Conservation (phyloP, 2,329 filamentous ascomycete species). For the Xylariaceae sp. region DNA sequence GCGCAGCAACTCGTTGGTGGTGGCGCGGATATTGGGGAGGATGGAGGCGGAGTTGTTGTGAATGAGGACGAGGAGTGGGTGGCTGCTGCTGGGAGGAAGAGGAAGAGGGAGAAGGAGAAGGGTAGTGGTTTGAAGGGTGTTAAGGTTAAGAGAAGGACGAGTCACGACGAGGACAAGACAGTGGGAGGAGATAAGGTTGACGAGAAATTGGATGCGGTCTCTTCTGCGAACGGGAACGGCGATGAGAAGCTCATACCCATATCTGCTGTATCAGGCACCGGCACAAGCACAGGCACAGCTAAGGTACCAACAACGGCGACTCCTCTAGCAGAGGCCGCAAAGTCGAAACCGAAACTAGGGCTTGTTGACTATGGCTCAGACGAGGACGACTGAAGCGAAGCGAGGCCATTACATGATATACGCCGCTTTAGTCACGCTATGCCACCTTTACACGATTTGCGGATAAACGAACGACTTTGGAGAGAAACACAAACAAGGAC, state of each 20-base stretch:
- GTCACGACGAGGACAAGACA: slow-evolving; percentile 39
- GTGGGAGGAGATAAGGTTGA: slow-evolving; percentile 24
- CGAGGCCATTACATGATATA: neutral
- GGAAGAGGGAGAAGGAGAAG: slow-evolving; percentile 47
- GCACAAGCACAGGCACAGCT: no score
- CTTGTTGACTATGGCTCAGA: slow-evolving; percentile 66
- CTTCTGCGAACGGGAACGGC: slow-evolving; percentile 15
- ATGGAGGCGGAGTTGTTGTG: slow-evolving; percentile 30
- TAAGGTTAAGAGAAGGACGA: slow-evolving; percentile 48
- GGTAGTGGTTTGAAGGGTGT: slow-evolving; percentile 41
- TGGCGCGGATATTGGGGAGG: slow-evolving; percentile 16
- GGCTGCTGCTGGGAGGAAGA: slow-evolving; percentile 46
- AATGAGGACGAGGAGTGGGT: slow-evolving; percentile 41
- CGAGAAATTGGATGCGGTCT: neutral
- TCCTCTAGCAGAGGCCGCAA: slow-evolving; percentile 15
- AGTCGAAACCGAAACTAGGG: slow-evolving; percentile 42
- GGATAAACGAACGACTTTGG: no score
- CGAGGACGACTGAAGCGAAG: slow-evolving; percentile 49
- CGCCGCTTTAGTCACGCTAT: no score
- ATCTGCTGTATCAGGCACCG: neutral
- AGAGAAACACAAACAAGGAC: no score
- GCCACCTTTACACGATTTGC: no score
- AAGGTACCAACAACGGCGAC: slow-evolving; percentile 1
- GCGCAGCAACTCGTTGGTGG: slow-evolving; percentile 48
- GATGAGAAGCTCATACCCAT: neutral